These are phyloP conservation scores for Candida oleophila DNA, from an alignment of 805 yeast species.

Conservation along the genomic window DNA sequence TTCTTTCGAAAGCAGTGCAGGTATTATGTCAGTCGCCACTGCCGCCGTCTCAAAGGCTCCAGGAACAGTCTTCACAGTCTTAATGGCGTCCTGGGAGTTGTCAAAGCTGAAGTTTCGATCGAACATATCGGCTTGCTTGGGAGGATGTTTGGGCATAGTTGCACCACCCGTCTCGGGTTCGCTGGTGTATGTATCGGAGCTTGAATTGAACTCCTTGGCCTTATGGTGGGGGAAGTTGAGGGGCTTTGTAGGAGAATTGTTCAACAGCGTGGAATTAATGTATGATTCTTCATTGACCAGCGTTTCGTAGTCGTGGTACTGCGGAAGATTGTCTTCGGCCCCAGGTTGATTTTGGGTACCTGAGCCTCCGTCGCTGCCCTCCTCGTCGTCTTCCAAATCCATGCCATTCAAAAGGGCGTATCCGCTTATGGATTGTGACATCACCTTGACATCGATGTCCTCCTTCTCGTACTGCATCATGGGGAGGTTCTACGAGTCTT, in stretches of 20 bases:
- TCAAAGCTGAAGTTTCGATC: conserved; percentile 22
- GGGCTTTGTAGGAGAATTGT: conserved; percentile 33
- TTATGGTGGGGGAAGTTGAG: conserved; percentile 22
- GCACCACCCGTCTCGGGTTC: conserved; percentile 20
- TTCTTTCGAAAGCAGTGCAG: neutral
- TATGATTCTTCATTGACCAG: neutral
- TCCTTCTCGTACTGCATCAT: neutral
- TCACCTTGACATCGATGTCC: neutral
- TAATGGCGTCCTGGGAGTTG: conserved; percentile 11
- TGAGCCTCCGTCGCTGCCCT: no score
- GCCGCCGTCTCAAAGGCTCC: neutral
- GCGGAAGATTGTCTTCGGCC: neutral
- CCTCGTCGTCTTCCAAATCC: neutral
- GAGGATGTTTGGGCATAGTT: no score
- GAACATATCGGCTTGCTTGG: conserved; percentile 11
- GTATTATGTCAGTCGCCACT: neutral
- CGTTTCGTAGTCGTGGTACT: neutral
- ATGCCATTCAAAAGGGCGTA: neutral
- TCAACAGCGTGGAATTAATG: conserved; percentile 13
- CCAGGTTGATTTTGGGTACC: no score
- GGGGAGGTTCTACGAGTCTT: neutral
- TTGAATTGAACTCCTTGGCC: conserved; percentile 35
- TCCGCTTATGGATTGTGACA: neutral
- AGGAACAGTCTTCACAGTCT: conserved; percentile 9
- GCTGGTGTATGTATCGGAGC: conserved; percentile 42